Evolutionary conservation across 306 rosid genomes (phyloP).

Genomic region (Gynostemma pentaphyllum): DNA sequence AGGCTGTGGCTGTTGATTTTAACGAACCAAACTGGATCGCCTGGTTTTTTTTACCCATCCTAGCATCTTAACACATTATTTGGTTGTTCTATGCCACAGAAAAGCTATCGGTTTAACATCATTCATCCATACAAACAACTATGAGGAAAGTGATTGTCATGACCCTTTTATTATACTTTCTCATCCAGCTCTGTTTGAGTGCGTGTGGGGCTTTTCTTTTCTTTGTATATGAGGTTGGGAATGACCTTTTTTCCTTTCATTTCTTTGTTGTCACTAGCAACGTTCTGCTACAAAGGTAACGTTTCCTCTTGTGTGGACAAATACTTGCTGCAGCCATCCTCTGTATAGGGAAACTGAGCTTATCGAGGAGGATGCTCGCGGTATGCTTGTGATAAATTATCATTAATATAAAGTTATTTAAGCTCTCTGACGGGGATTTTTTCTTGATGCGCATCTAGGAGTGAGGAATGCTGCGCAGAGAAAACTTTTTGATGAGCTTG

Average conservation of each 20-base stretch:
- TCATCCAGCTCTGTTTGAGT: too few species aligned
- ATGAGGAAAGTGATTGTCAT: too few species aligned
- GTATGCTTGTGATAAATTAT: conserved; percentile 18
- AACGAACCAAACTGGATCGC: too few species aligned
- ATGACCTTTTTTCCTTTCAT: background rate
- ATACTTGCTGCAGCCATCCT: conserved; percentile 82
- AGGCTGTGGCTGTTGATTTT: too few species aligned
- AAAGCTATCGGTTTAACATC: too few species aligned
- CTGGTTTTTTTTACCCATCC: too few species aligned
- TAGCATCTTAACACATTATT: too few species aligned
- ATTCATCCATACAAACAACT: too few species aligned
- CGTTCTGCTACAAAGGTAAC: conserved; percentile 95
- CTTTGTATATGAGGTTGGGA: too few species aligned
- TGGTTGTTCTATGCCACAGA: too few species aligned
- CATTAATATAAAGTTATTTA: background rate
- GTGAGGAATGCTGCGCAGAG: conserved; percentile 96
- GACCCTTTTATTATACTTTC: too few species aligned
- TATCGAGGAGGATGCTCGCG: conserved; percentile 44
- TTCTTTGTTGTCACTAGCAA: conserved; percentile 40
- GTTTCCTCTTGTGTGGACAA: conserved; percentile 97
- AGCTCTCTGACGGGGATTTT: background rate
- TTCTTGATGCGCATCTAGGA: conserved; percentile 31
- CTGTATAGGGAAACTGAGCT: conserved; percentile 65
- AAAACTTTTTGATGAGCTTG: conserved; percentile 93
- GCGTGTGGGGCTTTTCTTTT: too few species aligned